Evolutionary conservation across 2,329 filamentous ascomycete species (phyloP).

Genomic region (Leptographium lundbergii): DNA sequence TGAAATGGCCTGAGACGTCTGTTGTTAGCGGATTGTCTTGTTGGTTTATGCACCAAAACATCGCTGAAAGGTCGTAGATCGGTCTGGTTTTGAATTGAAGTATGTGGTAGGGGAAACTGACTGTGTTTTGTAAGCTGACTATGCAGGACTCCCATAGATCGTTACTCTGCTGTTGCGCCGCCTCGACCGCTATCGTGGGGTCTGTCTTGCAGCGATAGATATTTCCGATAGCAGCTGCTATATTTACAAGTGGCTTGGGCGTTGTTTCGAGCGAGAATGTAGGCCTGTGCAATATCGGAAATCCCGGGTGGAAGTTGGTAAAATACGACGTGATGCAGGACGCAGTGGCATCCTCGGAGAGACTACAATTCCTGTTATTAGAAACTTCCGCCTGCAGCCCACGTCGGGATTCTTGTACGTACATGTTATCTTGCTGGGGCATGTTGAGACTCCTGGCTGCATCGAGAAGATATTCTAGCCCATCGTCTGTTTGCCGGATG

Average conservation of each 20-base stretch:
- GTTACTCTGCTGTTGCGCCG: constrained; percentile 1
- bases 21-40: too few species aligned
- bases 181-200: not conserved
- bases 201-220: constrained; percentile 1
- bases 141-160: constrained; percentile 1
- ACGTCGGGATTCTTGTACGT: not conserved
- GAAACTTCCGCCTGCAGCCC: not conserved
- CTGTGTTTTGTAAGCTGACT: not conserved
- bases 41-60: too few species aligned
- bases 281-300: constrained; percentile 1
- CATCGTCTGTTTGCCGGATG: not conserved
- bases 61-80: too few species aligned
- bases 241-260: not conserved
- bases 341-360: not conserved
- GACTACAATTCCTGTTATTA: not conserved
- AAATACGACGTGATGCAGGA: not conserved
- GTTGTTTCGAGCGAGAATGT: not conserved
- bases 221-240: constrained; percentile 2
- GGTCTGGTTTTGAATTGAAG: too few species aligned
- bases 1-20: not conserved
- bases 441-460: not conserved
- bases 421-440: not conserved
- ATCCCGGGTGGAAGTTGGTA: not conserved
- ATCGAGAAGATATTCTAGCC: not conserved
- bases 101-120: not conserved